Evolutionary conservation across 2,329 filamentous ascomycete species (phyloP).

Genomic region (Diaporthe longicolla): DNA sequence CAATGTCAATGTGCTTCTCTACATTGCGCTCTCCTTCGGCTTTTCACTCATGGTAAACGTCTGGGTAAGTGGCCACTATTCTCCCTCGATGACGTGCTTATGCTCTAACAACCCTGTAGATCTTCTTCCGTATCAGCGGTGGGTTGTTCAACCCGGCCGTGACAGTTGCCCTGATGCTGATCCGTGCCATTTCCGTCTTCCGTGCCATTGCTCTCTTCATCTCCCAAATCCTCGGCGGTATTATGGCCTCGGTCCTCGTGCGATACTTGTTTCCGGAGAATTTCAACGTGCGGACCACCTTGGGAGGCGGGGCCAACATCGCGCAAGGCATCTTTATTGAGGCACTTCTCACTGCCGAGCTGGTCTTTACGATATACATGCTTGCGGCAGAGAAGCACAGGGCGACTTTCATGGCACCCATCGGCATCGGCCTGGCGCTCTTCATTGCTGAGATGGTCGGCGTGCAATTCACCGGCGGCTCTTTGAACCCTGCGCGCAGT

Average conservation of each 20-base stretch:
- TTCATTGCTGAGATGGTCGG: slow-evolving; percentile 70
- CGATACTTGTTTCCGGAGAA: slow-evolving; percentile 69
- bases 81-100: not conserved
- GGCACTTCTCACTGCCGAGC: slow-evolving; percentile 74
- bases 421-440: slow-evolving; percentile 79
- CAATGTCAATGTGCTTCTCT: slow-evolving; percentile 48
- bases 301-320: slow-evolving; percentile 65
- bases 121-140: slow-evolving; percentile 64
- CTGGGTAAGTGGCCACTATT: slow-evolving; percentile 50
- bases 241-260: slow-evolving; percentile 72
- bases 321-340: slow-evolving; percentile 76
- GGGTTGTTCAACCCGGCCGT: slow-evolving; percentile 58
- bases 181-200: slow-evolving; percentile 67
- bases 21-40: slow-evolving; percentile 58
- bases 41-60: slow-evolving; percentile 62
- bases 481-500: slow-evolving; percentile 65
- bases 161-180: slow-evolving; percentile 71
- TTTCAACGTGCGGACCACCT: slow-evolving; percentile 66
- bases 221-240: slow-evolving; percentile 71
- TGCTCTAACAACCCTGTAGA: not conserved
- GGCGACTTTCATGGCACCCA: slow-evolving; percentile 77
- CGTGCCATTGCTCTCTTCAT: slow-evolving; percentile 67
- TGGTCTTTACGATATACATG: slow-evolving; percentile 77
- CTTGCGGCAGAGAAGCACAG: slow-evolving; percentile 81
- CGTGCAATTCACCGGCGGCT: slow-evolving; percentile 63